Evolutionary conservation across 2,329 filamentous ascomycete genomes (phyloP).

Genomic region (Fusarium musae): DNA sequence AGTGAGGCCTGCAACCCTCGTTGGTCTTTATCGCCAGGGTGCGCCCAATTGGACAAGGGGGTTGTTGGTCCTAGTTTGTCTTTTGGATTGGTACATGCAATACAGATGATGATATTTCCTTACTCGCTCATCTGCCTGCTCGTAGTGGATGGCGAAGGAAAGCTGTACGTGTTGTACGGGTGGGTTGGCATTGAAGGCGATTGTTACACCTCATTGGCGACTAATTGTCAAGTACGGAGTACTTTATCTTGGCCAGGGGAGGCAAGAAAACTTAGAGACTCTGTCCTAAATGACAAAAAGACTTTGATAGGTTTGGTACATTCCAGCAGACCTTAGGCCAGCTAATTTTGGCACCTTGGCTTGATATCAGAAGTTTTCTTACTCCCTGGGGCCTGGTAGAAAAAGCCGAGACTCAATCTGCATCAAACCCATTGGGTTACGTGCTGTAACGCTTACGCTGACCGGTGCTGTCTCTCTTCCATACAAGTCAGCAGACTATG

Average conservation of each 20-base stretch:
- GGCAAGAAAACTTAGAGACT: not conserved
- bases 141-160: slow-evolving; percentile 13
- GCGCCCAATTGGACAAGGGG: not conserved
- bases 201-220: slow-evolving; percentile 21
- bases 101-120: slow-evolving; percentile 8
- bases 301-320: not conserved
- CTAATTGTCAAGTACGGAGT: slow-evolving; percentile 11
- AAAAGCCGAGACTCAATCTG: slow-evolving; percentile 8
- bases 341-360: not conserved
- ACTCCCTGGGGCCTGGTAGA: not conserved
- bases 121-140: slow-evolving; percentile 2
- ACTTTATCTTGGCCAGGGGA: slow-evolving; percentile 13
- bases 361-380: not conserved
- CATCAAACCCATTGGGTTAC: slow-evolving; percentile 22
- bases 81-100: not conserved
- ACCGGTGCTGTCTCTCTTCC: not conserved
- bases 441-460: slow-evolving; percentile 13
- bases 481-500: slow-evolving; percentile 17
- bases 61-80: not conserved
- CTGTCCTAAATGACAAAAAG: not conserved
- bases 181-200: slow-evolving; percentile 3
- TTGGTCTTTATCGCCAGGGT: slow-evolving; percentile 10
- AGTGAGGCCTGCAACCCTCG: slow-evolving; percentile 16
- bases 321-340: not conserved
- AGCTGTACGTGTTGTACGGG: not conserved